Percentiles rank a stretch among this genome's conserved stretches.
Evolutionary conservation across 495 filamentous ascomycete genomes (phyloP).

Genomic region (Aspergillus biplanus): DNA sequence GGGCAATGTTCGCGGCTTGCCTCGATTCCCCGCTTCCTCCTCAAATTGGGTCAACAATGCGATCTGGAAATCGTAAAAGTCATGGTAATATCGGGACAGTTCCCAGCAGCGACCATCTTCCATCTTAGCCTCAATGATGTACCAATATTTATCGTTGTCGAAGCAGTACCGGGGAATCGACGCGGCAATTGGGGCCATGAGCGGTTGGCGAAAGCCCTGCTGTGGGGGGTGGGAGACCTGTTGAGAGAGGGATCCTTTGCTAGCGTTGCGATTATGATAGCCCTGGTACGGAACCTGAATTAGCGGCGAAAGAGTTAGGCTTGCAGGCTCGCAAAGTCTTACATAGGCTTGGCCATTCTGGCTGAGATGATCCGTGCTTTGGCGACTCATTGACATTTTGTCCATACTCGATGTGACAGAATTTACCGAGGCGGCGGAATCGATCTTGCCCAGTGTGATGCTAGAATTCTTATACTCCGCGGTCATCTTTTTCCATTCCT

Average conservation of each 20-base stretch:
- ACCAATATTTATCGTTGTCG: conserved; percentile 98
- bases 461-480: conserved; percentile 99
- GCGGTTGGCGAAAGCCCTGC: conserved; percentile 38
- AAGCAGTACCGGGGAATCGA: conserved; percentile 93
- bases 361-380: conserved; percentile 39
- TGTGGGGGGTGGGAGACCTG: conserved; percentile 33
- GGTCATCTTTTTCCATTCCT: conserved; percentile 99
- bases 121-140: conserved; percentile 89
- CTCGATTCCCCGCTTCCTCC: conserved; percentile 82
- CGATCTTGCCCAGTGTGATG: conserved; percentile 91
- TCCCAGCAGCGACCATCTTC: conserved; percentile 94
- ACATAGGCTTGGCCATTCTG: conserved; percentile 54
- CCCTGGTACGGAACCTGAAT: conserved; percentile 27
- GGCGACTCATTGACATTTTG: conserved; percentile 69
- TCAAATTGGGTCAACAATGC: conserved; percentile 92
- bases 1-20: conserved; percentile 79
- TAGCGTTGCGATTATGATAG: conserved; percentile 53
- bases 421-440: conserved; percentile 53
- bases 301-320: not conserved
- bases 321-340: conserved; percentile 23
- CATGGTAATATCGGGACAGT: conserved; percentile 90
- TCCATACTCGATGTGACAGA: conserved; percentile 73
- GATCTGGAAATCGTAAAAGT: conserved; percentile 99
- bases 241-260: conserved; percentile 41
- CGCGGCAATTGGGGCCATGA: conserved; percentile 69